Conservation (phyloP, 2,329 filamentous ascomycete genomes). For the Colletotrichum eleusines region DNA sequence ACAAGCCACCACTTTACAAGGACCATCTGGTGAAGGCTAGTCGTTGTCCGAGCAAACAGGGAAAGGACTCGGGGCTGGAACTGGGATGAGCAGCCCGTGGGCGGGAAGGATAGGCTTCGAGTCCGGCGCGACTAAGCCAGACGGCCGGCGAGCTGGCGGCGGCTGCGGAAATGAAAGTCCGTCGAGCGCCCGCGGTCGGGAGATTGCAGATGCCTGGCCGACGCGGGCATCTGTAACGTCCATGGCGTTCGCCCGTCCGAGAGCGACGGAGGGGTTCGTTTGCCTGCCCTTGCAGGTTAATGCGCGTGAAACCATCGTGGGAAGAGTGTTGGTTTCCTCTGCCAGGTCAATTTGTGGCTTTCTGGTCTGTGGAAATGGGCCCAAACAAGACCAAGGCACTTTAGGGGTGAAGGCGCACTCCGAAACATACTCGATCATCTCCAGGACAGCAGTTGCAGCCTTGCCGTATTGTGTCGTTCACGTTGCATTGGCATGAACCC, state of each 20-base stretch:
- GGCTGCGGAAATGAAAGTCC: conserved; percentile 12
- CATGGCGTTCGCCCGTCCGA: conserved; percentile 33
- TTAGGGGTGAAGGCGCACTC: not conserved
- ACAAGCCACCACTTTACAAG: not conserved
- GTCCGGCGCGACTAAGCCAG: conserved; percentile 2
- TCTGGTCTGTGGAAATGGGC: not conserved
- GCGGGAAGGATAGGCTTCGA: conserved; percentile 28
- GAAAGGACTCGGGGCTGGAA: not conserved
- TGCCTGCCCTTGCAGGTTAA: conserved; percentile 1
- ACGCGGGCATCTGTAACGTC: conserved; percentile 8
- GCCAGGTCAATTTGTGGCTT: not conserved
- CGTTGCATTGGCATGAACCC: not conserved
- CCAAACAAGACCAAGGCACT: conserved; percentile 25
- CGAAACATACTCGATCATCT: conserved; percentile 19
- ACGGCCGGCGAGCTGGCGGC: not conserved
- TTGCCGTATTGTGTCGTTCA: conserved; percentile 5
- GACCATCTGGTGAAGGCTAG: not conserved
- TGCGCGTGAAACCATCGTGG: not conserved
- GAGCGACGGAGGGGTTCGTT: conserved; percentile 1
- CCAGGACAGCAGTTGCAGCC: conserved; percentile 6
- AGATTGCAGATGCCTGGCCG: conserved; percentile 23
- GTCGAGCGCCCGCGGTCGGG: conserved; percentile 6
- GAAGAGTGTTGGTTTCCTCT: conserved; percentile 4
- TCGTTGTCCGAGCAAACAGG: not conserved
- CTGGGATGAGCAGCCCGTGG: not conserved